phyloP scores from a whole-genome alignment of 2,329 filamentous ascomycete genomes.

The Sarocladium kiliense region DNA sequence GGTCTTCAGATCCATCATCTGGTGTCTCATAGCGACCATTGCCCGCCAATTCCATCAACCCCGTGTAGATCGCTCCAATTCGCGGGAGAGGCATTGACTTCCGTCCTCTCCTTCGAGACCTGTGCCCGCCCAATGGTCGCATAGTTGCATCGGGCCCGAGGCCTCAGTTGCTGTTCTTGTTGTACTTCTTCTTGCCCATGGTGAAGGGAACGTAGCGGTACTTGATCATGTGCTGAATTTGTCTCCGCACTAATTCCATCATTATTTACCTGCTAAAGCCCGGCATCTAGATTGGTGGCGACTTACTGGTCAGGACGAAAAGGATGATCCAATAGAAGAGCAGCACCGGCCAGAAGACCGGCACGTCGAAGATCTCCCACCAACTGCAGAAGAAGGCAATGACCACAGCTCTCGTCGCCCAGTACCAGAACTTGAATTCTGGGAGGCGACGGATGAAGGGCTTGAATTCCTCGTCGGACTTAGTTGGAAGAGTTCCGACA shows the following conservation, averaged over 20 bases:
- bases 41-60: background rate
- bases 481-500: slow-evolving; percentile 77
- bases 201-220: slow-evolving; percentile 97
- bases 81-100: background rate
- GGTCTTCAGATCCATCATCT: background rate
- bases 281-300: no score
- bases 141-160: background rate
- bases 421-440: slow-evolving; percentile 99
- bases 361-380: slow-evolving; percentile 92
- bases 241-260: slow-evolving; percentile 99
- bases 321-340: slow-evolving; percentile 99
- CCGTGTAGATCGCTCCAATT: background rate
- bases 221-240: slow-evolving; percentile 99
- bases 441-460: slow-evolving; percentile 94
- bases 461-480: slow-evolving; percentile 95
- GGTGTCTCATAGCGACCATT: background rate
- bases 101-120: background rate
- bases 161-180: slow-evolving; percentile 51
- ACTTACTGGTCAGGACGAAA: slow-evolving; percentile 89
- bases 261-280: no score
- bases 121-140: background rate
- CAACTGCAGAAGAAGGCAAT: slow-evolving; percentile 86
- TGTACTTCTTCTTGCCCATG: slow-evolving; percentile 81
- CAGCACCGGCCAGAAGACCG: slow-evolving; percentile 97
- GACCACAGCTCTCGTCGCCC: slow-evolving; percentile 78